phyloP scores from a whole-genome alignment of 2,329 filamentous ascomycete genomes.

The Alternaria alternata region DNA sequence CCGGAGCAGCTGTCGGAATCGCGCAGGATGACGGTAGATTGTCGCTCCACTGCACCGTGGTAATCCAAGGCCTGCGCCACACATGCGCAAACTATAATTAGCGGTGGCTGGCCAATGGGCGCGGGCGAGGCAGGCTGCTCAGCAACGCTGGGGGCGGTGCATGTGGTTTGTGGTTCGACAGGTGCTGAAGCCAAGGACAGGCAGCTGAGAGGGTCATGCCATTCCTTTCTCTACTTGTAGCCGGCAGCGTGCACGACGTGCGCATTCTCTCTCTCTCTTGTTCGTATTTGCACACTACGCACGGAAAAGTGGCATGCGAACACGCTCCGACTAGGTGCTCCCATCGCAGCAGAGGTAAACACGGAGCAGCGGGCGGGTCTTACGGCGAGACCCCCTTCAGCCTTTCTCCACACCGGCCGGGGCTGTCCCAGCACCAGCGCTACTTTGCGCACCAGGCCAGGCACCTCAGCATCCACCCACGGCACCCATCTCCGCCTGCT shows the following conservation, averaged over 20 bases:
- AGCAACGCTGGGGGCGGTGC: conserved; percentile 5
- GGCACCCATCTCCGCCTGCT: neutral
- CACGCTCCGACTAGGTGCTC: conserved; percentile 1
- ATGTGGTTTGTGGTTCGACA: neutral
- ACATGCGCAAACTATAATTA: neutral
- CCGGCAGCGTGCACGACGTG: neutral
- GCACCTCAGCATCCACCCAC: conserved; percentile 8
- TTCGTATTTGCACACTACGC: neutral
- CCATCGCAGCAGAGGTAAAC: conserved; percentile 2
- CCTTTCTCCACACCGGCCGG: conserved; percentile 26
- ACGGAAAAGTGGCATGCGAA: conserved; percentile 1
- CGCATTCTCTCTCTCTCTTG: neutral
- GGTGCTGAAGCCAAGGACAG: neutral
- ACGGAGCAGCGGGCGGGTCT: conserved; percentile 15
- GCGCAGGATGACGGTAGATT: conserved; percentile 17
- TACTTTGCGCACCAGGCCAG: conserved; percentile 14
- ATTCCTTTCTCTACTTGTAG: neutral
- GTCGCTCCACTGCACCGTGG: conserved; percentile 1
- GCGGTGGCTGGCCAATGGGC: neutral
- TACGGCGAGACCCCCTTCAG: conserved; percentile 18
- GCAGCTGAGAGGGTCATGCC: neutral
- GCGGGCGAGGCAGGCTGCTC: neutral
- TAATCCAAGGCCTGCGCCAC: conserved; percentile 13
- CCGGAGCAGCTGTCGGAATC: neutral
- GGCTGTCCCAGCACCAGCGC: conserved; percentile 16